A percentile compares a stretch with the other conserved stretches of the same genome.
phyloP scores from a whole-genome alignment of 2,329 filamentous ascomycete genomes.

The Scolecobasidium constrictum region DNA sequence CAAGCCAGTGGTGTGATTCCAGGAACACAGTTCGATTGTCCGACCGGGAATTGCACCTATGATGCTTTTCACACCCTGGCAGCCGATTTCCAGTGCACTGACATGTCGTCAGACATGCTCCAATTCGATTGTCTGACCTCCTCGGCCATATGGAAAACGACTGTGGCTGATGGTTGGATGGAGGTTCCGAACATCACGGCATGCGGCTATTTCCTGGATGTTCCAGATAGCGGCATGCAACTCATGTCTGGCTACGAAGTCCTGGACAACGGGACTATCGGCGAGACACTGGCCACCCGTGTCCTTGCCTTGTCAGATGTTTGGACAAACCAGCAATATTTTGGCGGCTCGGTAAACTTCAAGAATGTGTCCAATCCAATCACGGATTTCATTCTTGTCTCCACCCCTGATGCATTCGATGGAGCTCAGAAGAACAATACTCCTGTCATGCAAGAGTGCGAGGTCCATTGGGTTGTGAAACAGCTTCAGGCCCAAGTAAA shows the following conservation, averaged over 20 bases:
- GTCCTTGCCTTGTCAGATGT: constrained; percentile 1
- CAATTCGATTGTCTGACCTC: constrained; percentile 4
- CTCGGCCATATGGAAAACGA: constrained; percentile 1
- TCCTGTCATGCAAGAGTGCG: constrained; percentile 7
- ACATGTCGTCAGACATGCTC: constrained; percentile 2
- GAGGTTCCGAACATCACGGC: not conserved
- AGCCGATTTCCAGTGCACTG: constrained; percentile 7
- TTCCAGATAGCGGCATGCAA: not conserved
- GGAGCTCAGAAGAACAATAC: not conserved
- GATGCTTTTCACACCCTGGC: constrained; percentile 8
- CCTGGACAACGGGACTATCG: not conserved
- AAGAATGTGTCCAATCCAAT: not conserved
- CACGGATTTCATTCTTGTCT: constrained; percentile 8
- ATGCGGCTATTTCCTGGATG: constrained; percentile 9
- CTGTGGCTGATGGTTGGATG: not conserved
- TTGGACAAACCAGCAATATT: not conserved
- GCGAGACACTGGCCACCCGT: constrained; percentile 5
- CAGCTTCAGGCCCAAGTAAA: not conserved
- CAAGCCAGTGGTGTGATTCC: not conserved
- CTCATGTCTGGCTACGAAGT: constrained; percentile 6
- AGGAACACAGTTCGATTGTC: constrained; percentile 3
- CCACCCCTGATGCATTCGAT: not conserved
- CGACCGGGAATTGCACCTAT: constrained; percentile 10
- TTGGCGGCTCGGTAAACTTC: constrained; percentile 2
- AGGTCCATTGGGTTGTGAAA: constrained; percentile 6